Conservation (phyloP, 306 rosid genomes). For the Quercus cerris region DNA sequence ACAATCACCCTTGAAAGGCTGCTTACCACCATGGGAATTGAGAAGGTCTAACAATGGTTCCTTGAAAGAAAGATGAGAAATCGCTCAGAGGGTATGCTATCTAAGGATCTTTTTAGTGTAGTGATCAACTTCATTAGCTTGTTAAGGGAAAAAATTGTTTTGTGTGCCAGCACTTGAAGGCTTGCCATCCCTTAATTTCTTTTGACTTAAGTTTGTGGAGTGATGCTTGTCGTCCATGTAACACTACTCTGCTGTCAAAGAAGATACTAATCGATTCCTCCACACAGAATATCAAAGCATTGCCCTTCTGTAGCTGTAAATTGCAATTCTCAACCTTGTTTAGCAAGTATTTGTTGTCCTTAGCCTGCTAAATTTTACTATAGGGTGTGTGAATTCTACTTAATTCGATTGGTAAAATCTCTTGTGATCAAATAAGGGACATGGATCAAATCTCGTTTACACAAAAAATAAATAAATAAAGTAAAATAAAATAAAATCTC, state of each 20-base stretch:
- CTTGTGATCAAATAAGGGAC: too few species aligned
- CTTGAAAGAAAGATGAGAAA: conserved; percentile 71
- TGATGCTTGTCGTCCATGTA: conserved; percentile 9
- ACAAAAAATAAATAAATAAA: too few species aligned
- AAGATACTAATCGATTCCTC: neutral
- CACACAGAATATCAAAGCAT: neutral
- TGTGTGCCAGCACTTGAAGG: neutral
- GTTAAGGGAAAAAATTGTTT: conserved; percentile 11
- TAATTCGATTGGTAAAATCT: too few species aligned
- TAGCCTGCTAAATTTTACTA: too few species aligned
- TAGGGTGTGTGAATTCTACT: too few species aligned
- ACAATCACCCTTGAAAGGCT: conserved; percentile 88
- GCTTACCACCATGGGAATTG: conserved; percentile 77
- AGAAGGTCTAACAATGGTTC: conserved; percentile 73
- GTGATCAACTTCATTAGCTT: conserved; percentile 11
- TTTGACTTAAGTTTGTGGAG: conserved; percentile 2
- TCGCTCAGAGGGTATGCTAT: conserved; percentile 12
- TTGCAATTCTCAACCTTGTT: neutral
- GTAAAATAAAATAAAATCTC: too few species aligned
- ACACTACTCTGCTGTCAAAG: neutral
- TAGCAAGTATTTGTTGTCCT: neutral
- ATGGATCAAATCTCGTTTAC: too few species aligned
- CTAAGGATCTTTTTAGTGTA: conserved; percentile 14
- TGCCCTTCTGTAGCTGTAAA: neutral
- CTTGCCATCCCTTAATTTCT: conserved; percentile 12